Evolutionary conservation across 148 eudicot genomes (phyloP).

Genomic region (Salicornia ramosissima): DNA sequence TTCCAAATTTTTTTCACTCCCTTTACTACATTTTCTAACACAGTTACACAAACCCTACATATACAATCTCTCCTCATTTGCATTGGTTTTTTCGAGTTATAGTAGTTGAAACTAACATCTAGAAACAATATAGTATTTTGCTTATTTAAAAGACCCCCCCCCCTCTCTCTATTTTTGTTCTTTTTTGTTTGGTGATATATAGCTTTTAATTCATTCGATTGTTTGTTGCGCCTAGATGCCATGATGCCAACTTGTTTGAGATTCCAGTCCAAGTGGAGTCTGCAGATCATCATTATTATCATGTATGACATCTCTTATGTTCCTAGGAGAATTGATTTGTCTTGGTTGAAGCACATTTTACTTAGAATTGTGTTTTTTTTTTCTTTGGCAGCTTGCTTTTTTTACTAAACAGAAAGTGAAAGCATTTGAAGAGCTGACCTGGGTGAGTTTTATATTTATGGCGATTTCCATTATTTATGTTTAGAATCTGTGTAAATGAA

Average conservation of each 20-base stretch:
- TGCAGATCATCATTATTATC: constrained; percentile 71
- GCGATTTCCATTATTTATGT: neutral
- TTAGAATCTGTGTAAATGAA: neutral
- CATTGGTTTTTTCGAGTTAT: too few species aligned
- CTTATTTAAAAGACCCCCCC: too few species aligned
- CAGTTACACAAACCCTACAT: too few species aligned
- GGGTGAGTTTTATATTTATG: constrained; percentile 41
- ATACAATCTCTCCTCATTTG: too few species aligned
- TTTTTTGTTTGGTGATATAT: neutral
- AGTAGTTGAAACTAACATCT: too few species aligned
- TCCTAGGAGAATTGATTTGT: neutral
- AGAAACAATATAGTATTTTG: too few species aligned
- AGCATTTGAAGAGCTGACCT: constrained; percentile 58
- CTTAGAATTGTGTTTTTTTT: neutral
- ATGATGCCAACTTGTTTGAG: constrained; percentile 48
- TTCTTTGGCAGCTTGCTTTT: constrained; percentile 54
- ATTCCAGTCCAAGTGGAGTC: constrained; percentile 68
- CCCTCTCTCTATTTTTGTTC: neutral
- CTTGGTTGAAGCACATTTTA: neutral
- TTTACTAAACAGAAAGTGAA: constrained; percentile 50
- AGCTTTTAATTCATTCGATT: neutral
- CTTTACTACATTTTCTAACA: too few species aligned
- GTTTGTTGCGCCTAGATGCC: constrained; percentile 38
- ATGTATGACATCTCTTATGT: constrained; percentile 30
- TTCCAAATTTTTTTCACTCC: too few species aligned